A percentile compares a stretch with the other conserved stretches of the same genome.
These are phyloP conservation scores for Xylaria sp. DNA, from an alignment of 2,329 filamentous ascomycete genomes.

Conservation along the genomic window DNA sequence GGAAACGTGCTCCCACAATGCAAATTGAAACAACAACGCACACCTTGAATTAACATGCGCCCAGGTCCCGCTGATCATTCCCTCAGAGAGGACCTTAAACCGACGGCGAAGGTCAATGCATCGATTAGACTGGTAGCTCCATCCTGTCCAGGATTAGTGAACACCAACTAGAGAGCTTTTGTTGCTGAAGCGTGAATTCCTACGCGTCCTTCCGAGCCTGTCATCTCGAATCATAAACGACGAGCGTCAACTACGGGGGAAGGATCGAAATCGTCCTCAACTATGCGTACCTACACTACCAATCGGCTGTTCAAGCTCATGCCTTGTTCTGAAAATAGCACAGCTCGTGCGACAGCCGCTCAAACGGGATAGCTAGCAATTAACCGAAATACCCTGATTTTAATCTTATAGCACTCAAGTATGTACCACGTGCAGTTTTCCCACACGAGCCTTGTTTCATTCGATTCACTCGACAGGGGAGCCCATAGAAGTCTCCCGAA, in stretches of 20 bases:
- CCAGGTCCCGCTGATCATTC: constrained; percentile 27
- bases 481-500: neutral
- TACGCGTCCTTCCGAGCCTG: constrained; percentile 12
- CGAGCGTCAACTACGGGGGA: constrained; percentile 6
- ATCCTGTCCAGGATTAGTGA: constrained; percentile 10
- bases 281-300: neutral
- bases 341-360: constrained; percentile 17
- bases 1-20: constrained; percentile 10
- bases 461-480: neutral
- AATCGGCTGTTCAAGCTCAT: constrained; percentile 26
- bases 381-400: constrained; percentile 36
- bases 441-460: constrained; percentile 5
- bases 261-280: neutral
- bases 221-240: constrained; percentile 3
- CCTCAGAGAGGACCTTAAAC: constrained; percentile 1
- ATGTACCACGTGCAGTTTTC: constrained; percentile 11
- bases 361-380: constrained; percentile 21
- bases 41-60: constrained; percentile 13
- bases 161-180: neutral
- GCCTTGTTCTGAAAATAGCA: constrained; percentile 34
- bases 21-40: constrained; percentile 22
- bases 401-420: constrained; percentile 8
- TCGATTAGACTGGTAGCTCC: constrained; percentile 4
- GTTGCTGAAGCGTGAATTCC: constrained; percentile 3
- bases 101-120: constrained; percentile 16